Conservation (phyloP, 176 grass and related monocot species). For the Secale cereale region DNA sequence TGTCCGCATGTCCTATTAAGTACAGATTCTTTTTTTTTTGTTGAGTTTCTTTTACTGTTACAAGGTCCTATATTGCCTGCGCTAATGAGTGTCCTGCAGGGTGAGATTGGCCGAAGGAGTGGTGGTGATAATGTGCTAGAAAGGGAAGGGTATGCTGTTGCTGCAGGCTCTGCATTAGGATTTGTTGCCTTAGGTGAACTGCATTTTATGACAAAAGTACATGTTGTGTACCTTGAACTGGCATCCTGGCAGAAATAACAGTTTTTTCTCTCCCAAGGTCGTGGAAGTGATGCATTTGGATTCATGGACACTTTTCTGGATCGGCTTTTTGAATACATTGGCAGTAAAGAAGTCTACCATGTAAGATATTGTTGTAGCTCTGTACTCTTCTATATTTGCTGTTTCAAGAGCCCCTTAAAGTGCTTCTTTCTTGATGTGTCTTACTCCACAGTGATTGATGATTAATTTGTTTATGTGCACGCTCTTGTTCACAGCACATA, state of each 20-base stretch:
- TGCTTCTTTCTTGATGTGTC: constrained; percentile 7
- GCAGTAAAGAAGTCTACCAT: constrained; percentile 71
- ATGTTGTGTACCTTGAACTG: constrained; percentile 25
- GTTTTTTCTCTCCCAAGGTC: constrained; percentile 46
- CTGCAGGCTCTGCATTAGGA: constrained; percentile 90
- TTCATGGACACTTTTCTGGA: constrained; percentile 89
- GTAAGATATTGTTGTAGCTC: constrained; percentile 42
- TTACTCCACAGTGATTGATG: constrained; percentile 12
- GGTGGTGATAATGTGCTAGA: constrained; percentile 96
- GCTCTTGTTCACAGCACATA: not conserved
- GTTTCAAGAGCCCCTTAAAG: constrained; percentile 8
- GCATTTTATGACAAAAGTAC: constrained; percentile 22
- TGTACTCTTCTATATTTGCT: constrained; percentile 5
- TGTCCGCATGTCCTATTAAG: not conserved
- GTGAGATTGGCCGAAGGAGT: constrained; percentile 98
- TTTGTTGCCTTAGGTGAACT: constrained; percentile 88
- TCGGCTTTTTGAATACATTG: constrained; percentile 80
- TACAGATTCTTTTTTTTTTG: not conserved
- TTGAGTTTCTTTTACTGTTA: not conserved
- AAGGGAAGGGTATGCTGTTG: constrained; percentile 99
- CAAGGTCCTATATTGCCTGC: not conserved
- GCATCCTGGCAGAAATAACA: constrained; percentile 8
- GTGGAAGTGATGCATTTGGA: constrained; percentile 65
- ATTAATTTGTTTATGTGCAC: not conserved
- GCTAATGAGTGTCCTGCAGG: constrained; percentile 34